Evolutionary conservation across 148 eudicot genomes (phyloP).

Genomic region (Talinum fruticosum): DNA sequence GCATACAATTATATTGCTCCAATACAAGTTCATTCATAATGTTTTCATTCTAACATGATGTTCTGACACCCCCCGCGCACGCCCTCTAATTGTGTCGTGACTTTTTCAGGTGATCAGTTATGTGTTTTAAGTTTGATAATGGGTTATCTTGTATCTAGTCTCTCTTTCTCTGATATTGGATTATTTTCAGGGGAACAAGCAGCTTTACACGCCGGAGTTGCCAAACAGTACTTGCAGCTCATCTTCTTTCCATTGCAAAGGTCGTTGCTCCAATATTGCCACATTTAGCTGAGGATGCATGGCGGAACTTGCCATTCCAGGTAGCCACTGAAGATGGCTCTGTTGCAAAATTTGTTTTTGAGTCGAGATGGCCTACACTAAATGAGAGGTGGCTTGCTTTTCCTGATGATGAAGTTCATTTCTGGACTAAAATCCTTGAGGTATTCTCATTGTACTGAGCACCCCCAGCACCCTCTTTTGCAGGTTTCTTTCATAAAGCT

Average conservation of each 20-base stretch:
- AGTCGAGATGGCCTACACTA: conserved; percentile 77
- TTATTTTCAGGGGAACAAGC: conserved; percentile 53
- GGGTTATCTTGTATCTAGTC: neutral
- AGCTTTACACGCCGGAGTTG: conserved; percentile 89
- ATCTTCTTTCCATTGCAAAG: conserved; percentile 64
- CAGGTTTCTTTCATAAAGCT: no score
- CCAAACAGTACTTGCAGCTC: conserved; percentile 93
- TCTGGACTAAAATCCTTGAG: conserved; percentile 87
- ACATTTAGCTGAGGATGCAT: conserved; percentile 94
- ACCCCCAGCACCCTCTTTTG: neutral
- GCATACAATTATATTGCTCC: no score
- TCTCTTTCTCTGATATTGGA: neutral
- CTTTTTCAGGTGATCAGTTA: no score
- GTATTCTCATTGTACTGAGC: conserved; percentile 34
- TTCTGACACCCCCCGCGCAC: no score
- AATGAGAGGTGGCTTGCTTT: conserved; percentile 70
- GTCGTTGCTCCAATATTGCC: conserved; percentile 93
- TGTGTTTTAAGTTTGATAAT: no score
- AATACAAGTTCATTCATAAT: no score
- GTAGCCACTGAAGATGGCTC: conserved; percentile 60
- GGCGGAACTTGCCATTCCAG: conserved; percentile 90
- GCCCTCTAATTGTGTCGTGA: no score
- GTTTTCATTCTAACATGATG: no score
- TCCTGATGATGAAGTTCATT: conserved; percentile 61
- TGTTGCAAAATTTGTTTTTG: conserved; percentile 62